Base-by-base conservation (phyloP, 2,329 filamentous ascomycete species). In the Emericellopsis atlantica region DNA sequence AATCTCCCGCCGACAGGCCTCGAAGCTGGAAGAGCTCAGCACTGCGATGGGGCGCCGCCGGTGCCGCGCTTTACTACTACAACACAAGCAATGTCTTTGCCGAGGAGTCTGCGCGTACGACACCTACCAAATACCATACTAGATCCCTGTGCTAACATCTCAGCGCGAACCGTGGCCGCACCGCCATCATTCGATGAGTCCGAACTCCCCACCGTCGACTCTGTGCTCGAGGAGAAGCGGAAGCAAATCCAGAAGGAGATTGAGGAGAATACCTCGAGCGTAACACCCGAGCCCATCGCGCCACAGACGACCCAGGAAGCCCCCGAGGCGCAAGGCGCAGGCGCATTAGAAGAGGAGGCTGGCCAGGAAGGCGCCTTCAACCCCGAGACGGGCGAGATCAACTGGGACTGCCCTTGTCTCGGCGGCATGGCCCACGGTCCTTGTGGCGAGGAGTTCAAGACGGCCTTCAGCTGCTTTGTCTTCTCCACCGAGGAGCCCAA, bases 391-490 rank as follows among this genome's bases (percentile, higher is more conserved):
- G 92, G 92, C 51, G 92, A 98, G 73, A 98, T 98, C 66, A 98
- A 98, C 72, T 98, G 92, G 92, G 92, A 96, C 60, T 98, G 92
- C 63, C 92, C 92, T 14, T 98, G 92, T 60, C 69, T 98, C 29
- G 92, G 92, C 38, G 92, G 92, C 40, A 98, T 98, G 92, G 92
- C 92, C 7, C 67, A 95, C 56, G 92, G 92, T 0, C 92, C 92
- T 41, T 98, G 92, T 58, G 92, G 92, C 37, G 86, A 93, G 58
- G 81, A 96, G 55, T 98, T 98, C 74, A 88, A 82, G 69, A 80
- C 81, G 21, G 92, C 92, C 0, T 98, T 98, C 55, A 95, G 88
- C 74, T 98, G 92, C 67, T 98, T 98, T 55, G 88, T 98, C n/a
- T 92, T 81, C 66, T 94, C 86, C 4, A 79, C 77, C 34, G 86